Evolutionary conservation across 1,284 basidiomycete species (phyloP), one percentile per base, ranked within the genome.

Genomic region (Clitocybe nebularis): DNA sequence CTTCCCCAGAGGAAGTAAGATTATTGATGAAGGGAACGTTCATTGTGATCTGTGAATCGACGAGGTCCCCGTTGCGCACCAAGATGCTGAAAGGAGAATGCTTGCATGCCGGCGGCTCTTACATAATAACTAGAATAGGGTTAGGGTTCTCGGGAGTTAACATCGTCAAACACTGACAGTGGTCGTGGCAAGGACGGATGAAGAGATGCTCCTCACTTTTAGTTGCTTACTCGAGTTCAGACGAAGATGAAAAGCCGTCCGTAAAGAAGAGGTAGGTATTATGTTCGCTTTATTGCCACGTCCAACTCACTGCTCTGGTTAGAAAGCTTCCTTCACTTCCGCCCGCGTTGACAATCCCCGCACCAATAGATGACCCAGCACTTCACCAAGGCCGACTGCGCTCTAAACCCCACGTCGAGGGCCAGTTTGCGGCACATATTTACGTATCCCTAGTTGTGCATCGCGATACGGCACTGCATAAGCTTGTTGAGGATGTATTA

Each of bases 341-440:
- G 0, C 49, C 71, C 7, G 68, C 74, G 23, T 57, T 88, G 30
- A 52, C 65, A 3, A 54, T 69, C 5, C 55, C 69, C 21, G 52
- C 52, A 0, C 83, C 80, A 0, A 53, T 73, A 5, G 84, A 89
- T 56, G 63, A 86, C 52, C 87, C 89, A 2, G 63, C 76, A 3
- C 63, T 77, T 7, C 89, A 92, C 56, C 87, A 90, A 64, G 89
- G 89, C 10, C 75, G 90, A n/a, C 67, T 69, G 39, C 76, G 89
- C n/a, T 69, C 76, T 0, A 69, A 65, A 0, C 85, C 88, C 0
- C 85, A 90, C 54, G 75, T 88, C 7, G 84, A 89, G 20, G 90
- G 89, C 0, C 87, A 90, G 58, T 91, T 77, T 57, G 78, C 82
- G 1, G 71, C 82, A 10, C 79, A 90, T 63, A 73, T 91, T 44